Percentiles rank a stretch among this genome's conserved stretches.
phyloP scores from a whole-genome alignment of 2,329 filamentous ascomycete species.

The Aaosphaeria pasadenensis region DNA sequence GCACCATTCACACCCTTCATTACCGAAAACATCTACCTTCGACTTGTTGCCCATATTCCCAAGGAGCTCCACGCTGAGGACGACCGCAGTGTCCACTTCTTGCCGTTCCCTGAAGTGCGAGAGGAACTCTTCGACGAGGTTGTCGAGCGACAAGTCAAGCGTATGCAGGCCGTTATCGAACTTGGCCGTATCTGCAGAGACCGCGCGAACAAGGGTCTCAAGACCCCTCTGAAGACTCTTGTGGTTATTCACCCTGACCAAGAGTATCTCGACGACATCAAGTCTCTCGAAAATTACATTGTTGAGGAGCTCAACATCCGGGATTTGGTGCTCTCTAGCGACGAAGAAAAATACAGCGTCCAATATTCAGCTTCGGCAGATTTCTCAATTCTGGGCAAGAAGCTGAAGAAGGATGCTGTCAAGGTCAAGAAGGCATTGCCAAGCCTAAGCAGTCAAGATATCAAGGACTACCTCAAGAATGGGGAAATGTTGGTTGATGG shows the following conservation, averaged over 20 bases:
- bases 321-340: slow-evolving; percentile 77
- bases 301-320: slow-evolving; percentile 88
- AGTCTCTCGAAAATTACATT: slow-evolving; percentile 83
- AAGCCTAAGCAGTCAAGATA: slow-evolving; percentile 71
- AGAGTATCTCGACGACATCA: slow-evolving; percentile 82
- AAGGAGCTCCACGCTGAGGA: slow-evolving; percentile 68
- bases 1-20: slow-evolving; percentile 96
- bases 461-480: slow-evolving; percentile 71
- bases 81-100: slow-evolving; percentile 84
- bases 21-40: slow-evolving; percentile 89
- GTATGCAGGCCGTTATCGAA: slow-evolving; percentile 97
- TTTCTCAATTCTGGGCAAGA: slow-evolving; percentile 93
- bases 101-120: slow-evolving; percentile 83
- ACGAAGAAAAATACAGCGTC: slow-evolving; percentile 89
- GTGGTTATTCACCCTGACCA: slow-evolving; percentile 83
- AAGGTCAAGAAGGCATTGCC: slow-evolving; percentile 91
- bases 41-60: slow-evolving; percentile 78
- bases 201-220: slow-evolving; percentile 77
- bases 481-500: slow-evolving; percentile 81
- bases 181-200: slow-evolving; percentile 84
- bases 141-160: slow-evolving; percentile 79
- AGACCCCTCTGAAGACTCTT: slow-evolving; percentile 85
- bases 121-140: slow-evolving; percentile 82
- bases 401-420: slow-evolving; percentile 90
- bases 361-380: slow-evolving; percentile 88